Evolutionary conservation across 164 flowering plant genomes (phyloP).

Genomic region (Piper longum): DNA sequence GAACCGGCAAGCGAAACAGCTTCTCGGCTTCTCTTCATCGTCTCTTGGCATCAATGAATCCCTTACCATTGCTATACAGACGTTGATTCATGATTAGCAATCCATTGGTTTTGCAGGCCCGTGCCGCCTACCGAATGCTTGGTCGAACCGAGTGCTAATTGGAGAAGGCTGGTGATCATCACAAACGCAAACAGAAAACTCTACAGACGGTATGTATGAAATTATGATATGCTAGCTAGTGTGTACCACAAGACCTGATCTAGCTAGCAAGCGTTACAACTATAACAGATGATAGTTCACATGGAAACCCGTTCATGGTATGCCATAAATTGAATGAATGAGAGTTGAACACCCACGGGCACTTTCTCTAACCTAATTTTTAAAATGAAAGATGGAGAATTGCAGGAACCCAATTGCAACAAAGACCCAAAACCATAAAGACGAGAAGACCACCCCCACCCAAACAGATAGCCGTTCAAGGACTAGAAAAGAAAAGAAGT

Average conservation of each 20-base stretch:
- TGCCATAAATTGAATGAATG: neutral
- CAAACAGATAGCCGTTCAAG: constrained; percentile 1
- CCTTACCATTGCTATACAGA: neutral
- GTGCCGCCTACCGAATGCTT: neutral
- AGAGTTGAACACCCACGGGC: neutral
- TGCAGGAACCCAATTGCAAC: constrained; percentile 10
- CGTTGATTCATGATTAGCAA: neutral
- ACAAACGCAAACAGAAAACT: no score
- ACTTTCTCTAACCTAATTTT: constrained; percentile 1
- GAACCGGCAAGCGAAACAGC: constrained; percentile 44
- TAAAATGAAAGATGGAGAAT: constrained; percentile 1
- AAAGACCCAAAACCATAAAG: constrained; percentile 5
- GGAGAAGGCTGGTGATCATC: neutral
- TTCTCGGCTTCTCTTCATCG: constrained; percentile 30
- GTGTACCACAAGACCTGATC: no score
- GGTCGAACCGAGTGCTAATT: neutral
- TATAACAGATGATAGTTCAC: neutral
- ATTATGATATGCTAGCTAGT: no score
- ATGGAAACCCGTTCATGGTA: neutral
- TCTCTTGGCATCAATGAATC: constrained; percentile 3
- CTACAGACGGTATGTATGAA: no score
- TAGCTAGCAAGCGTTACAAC: neutral
- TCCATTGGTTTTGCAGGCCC: neutral
- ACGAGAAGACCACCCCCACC: neutral
- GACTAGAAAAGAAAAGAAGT: neutral